Evolutionary conservation across 202 grass and related monocot genomes (phyloP), one percentile per base, ranked within the genome.

Genomic region (Alloteropsis angusta): DNA sequence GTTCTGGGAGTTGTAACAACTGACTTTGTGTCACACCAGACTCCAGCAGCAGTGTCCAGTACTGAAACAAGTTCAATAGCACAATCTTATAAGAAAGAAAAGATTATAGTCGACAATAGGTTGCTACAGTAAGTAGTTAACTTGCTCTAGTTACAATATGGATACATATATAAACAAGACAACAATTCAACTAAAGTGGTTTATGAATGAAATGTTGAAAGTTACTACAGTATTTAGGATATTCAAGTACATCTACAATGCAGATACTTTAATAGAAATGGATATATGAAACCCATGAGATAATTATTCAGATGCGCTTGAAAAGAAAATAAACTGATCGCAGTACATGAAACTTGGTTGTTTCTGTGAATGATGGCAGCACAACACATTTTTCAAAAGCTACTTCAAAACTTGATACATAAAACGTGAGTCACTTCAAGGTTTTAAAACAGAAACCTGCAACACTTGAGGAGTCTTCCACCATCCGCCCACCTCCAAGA

Each of bases 401-500:
- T 23, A 60, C 57, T 52, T 82, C 59, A 69, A 36, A 44, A 87
- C 23, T 38, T 75, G 69, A 65, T 44, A 56, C 11, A 71, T 74
- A 66, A 60, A 55, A 74, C 9, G 28, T n/a, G 14, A 68, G 13
- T 59, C 68, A 50, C 18, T 74, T 71, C 38, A 58, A 80, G 34
- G 35, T 76, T 46, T 64, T 57, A 71, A 74, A 78, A 80, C 35
- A 15, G 3, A 41, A 85, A 98, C 95, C 95, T 93, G 95, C 95
- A 85, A 98, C 69, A 83, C 95, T 98, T 3, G 95, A 98, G 21
- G 95, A 98, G 73, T 98, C 95, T 53, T 98, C 95, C 84, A 98
- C 92, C 91, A 98, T 98, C 35, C 95, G 87, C 41, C 95, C 95
- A 80, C 95, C 95, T 76, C 95, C 95, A 92, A 98, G 95, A 90